Evolutionary conservation across 345 rosid species (phyloP), one percentile per base, ranked within the genome.

Genomic region (Arabidopsis thaliana): DNA sequence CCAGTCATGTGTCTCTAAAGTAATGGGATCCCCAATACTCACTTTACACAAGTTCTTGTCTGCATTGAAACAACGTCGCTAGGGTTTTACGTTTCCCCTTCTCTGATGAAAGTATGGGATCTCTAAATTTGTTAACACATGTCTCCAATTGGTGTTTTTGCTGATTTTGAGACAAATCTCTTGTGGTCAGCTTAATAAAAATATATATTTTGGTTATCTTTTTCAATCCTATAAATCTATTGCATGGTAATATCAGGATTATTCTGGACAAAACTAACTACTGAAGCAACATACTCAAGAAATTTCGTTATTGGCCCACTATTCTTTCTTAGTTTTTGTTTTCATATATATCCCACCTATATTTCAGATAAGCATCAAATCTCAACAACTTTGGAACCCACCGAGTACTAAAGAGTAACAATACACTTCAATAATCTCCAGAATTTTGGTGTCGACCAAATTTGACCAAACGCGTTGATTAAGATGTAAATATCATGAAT

Each of bases 281-380:
- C 7, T n/a, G 23, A 52, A 30, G 62, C 44, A 30, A 72, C 36
- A 52, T 0, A 41, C 14, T 41, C 51, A 53, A 52, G 45, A 52
- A 63, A 52, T 16, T 62, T 63, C 6, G 46, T 73, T 22, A 41
- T 13, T 63, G 44, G 63, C 25, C 77, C 45, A 72, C 23, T n/a
- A 30, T n/a, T 61, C 11, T 33, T 37, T 60, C 14, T 49, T 20
- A 59, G 10, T 50, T 61, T 50, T 8, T 24, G 45, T 49, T 6
- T 45, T 0, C 8, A 14, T 70, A 16, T 16, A 16, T 16, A 16
- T 46, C 23, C 59, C 51, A 61, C 24, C 14, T n/a, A 16, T 46
- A 28, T 25, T n/a, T 24, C 52, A 72, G 33, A 51, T 50, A 50
- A 72, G 49, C 60, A 72, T 61, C 33, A 72, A 61, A 72, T 61